A percentile compares a stretch with the other conserved stretches of the same genome.
These are phyloP conservation scores for Cornus suecica DNA, from an alignment of 148 eudicot genomes.

Conservation along the genomic window DNA sequence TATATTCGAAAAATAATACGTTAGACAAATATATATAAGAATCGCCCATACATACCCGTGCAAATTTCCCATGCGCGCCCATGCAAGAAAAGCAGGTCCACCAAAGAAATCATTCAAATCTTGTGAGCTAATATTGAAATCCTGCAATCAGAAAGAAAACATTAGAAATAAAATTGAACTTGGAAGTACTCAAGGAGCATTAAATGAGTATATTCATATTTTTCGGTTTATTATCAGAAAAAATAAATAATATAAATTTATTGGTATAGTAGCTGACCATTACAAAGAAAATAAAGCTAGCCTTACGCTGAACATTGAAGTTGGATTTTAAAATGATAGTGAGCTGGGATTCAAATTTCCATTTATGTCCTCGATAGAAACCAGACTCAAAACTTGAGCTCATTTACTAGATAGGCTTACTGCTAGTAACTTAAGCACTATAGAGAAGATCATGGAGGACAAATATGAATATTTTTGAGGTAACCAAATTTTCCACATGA, in stretches of 20 bases:
- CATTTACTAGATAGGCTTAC: background rate
- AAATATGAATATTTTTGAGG: background rate
- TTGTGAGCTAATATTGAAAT: constrained; percentile 58
- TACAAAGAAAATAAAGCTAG: constrained; percentile 1
- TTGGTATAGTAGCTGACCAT: too few relatives aligned
- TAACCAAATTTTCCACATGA: background rate
- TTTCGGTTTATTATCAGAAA: too few relatives aligned
- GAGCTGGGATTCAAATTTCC: background rate
- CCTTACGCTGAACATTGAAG: background rate
- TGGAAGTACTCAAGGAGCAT: background rate
- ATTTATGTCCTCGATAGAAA: background rate
- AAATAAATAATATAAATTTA: too few relatives aligned
- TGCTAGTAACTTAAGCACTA: background rate
- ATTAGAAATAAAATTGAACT: constrained; percentile 7
- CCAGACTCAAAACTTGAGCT: constrained; percentile 11
- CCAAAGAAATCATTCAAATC: constrained; percentile 84
- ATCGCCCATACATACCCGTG: constrained; percentile 55
- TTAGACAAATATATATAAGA: background rate
- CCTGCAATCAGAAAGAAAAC: constrained; percentile 39
- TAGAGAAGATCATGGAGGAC: background rate
- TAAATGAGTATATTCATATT: too few relatives aligned
- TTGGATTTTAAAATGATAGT: background rate
- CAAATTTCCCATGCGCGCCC: constrained; percentile 99
- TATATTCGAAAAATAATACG: background rate
- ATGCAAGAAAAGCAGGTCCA: constrained; percentile 99